A percentile compares a stretch with the other conserved stretches of the same genome.
Conservation (phyloP, 2,329 filamentous ascomycete species). For the Verticillium longisporum region DNA sequence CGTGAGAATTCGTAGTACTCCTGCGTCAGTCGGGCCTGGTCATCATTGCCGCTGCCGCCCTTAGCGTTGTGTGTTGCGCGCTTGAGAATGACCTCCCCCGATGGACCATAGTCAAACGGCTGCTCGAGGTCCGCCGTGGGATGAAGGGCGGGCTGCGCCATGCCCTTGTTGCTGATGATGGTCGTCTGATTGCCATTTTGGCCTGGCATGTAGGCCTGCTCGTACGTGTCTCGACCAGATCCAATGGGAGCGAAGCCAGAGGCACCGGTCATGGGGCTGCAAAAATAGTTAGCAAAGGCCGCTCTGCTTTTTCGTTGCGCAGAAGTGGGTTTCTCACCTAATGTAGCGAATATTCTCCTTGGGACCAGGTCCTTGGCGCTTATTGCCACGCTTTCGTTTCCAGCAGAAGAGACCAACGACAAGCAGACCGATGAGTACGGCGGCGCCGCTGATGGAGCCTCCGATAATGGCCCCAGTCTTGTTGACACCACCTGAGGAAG, state of each 20-base stretch:
- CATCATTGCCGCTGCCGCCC: constrained; percentile 15
- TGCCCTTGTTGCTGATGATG: constrained; percentile 6
- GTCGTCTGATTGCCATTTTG: constrained; percentile 10
- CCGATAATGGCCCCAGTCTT: constrained; percentile 47
- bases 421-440: constrained; percentile 32
- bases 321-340: constrained; percentile 22
- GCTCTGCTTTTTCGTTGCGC: not conserved
- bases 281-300: constrained; percentile 12
- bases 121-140: constrained; percentile 5
- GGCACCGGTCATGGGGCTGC: constrained; percentile 20
- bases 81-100: constrained; percentile 6
- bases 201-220: constrained; percentile 11
- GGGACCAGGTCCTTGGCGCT: constrained; percentile 33
- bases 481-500: constrained; percentile 15
- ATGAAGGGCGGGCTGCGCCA: not conserved
- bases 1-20: constrained; percentile 39
- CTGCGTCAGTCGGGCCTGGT: constrained; percentile 32
- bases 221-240: constrained; percentile 6
- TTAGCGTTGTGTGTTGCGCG: constrained; percentile 1
- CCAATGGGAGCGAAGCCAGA: constrained; percentile 19
- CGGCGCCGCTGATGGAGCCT: constrained; percentile 45
- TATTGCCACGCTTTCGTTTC: constrained; percentile 34
- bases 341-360: constrained; percentile 30
- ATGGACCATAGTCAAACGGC: constrained; percentile 2
- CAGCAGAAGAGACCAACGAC: constrained; percentile 33